Evolutionary conservation across 1,284 basidiomycete genomes (phyloP).

Genomic region (Ganoderma lucidum): DNA sequence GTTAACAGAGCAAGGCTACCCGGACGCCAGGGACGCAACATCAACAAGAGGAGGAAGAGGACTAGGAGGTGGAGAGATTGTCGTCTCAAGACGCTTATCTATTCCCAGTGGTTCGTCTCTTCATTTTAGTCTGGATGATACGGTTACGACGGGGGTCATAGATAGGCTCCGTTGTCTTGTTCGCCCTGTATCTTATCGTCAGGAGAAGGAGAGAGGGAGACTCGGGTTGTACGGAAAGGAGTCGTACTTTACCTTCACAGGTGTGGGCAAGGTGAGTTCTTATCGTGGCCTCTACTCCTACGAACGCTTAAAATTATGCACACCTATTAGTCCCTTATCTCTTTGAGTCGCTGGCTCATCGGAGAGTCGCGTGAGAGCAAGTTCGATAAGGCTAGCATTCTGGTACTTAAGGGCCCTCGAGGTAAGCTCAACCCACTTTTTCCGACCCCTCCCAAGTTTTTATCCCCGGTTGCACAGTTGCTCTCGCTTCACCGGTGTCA

Average conservation of each 20-base stretch:
- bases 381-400: slow-evolving; percentile 56
- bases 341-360: slow-evolving; percentile 54
- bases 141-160: neutral
- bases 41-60: slow-evolving; percentile 55
- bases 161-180: neutral
- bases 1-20: too few relatives aligned
- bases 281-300: slow-evolving; percentile 5
- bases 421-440: slow-evolving; percentile 44
- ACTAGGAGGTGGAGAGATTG: too few relatives aligned
- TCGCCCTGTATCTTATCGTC: neutral
- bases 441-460: neutral
- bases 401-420: slow-evolving; percentile 52
- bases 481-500: too few relatives aligned
- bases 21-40: slow-evolving; percentile 35
- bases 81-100: too few relatives aligned
- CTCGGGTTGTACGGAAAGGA: slow-evolving; percentile 53
- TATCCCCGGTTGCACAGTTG: slow-evolving; percentile 36
- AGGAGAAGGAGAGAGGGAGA: neutral
- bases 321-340: slow-evolving; percentile 53
- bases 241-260: neutral
- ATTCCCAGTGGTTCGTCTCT: too few relatives aligned
- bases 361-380: slow-evolving; percentile 60
- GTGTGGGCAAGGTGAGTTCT: slow-evolving; percentile 24
- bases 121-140: too few relatives aligned
- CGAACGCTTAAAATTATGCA: slow-evolving; percentile 19